These are phyloP conservation scores for Raffaelea ambrosiae DNA, from an alignment of 2,329 filamentous ascomycete species.

Conservation along the genomic window DNA sequence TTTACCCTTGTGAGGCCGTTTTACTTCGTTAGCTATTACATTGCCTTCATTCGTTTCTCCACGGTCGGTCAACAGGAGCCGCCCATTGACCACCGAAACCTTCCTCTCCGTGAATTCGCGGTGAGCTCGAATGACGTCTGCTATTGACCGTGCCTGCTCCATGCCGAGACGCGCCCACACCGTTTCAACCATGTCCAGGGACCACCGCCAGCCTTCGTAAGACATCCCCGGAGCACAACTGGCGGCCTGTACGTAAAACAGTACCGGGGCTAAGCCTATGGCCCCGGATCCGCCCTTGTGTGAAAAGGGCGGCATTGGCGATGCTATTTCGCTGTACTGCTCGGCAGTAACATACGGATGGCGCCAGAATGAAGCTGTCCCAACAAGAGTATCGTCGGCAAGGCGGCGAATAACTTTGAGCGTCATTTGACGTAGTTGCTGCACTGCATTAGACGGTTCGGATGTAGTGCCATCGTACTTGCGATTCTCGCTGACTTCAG, in stretches of 20 bases:
- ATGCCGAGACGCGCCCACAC: slow-evolving; percentile 44
- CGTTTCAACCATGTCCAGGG: slow-evolving; percentile 33
- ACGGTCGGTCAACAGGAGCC: neutral
- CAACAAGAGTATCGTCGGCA: slow-evolving; percentile 35
- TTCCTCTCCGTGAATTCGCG: slow-evolving; percentile 10
- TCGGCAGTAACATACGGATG: slow-evolving; percentile 31
- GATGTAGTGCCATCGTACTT: no score
- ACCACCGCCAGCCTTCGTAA: slow-evolving; percentile 33
- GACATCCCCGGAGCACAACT: slow-evolving; percentile 38
- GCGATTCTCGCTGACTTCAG: neutral
- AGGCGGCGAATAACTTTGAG: slow-evolving; percentile 25
- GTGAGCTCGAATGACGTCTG: slow-evolving; percentile 23
- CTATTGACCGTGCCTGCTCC: slow-evolving; percentile 36
- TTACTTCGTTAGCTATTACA: no score
- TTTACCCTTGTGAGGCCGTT: no score
- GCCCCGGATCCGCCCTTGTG: slow-evolving; percentile 35
- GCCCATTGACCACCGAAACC: neutral
- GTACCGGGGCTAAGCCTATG: slow-evolving; percentile 36
- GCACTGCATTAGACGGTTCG: no score
- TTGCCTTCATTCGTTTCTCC: no score
- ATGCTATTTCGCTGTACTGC: slow-evolving; percentile 22
- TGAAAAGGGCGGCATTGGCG: slow-evolving; percentile 11
- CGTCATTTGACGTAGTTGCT: slow-evolving; percentile 15
- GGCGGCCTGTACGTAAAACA: slow-evolving; percentile 40
- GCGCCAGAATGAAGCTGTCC: slow-evolving; percentile 41